These are phyloP conservation scores for Sarcodon sp. DNA, from an alignment of 768 basidiomycete species.

Conservation along the genomic window DNA sequence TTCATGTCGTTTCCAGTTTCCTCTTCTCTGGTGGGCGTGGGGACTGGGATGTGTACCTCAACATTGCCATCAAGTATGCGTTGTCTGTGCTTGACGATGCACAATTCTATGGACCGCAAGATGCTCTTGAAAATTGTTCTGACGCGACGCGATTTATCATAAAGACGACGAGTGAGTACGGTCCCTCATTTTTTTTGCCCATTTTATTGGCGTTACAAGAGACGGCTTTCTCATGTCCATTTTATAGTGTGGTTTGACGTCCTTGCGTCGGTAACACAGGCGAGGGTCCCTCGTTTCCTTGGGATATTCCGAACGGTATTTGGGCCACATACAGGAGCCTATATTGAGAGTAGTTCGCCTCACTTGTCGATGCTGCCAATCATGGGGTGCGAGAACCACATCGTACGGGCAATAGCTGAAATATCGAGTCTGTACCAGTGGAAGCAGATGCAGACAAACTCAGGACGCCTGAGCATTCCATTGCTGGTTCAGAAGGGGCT, in stretches of 20 bases:
- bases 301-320: slow-evolving; percentile 44
- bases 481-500: slow-evolving; percentile 42
- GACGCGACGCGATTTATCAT: slow-evolving; percentile 59
- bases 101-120: slow-evolving; percentile 24
- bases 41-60: slow-evolving; percentile 54
- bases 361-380: slow-evolving; percentile 65
- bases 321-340: slow-evolving; percentile 25
- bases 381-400: slow-evolving; percentile 77
- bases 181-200: not conserved
- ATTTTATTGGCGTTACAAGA: not conserved
- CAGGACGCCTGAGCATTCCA: slow-evolving; percentile 42
- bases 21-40: slow-evolving; percentile 71
- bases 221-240: not conserved
- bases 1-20: slow-evolving; percentile 64
- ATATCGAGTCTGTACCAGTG: slow-evolving; percentile 51
- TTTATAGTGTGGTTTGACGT: slow-evolving; percentile 67
- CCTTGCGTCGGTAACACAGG: slow-evolving; percentile 63
- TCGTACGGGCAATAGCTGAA: slow-evolving; percentile 72
- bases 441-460: slow-evolving; percentile 33
- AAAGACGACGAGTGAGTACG: slow-evolving; percentile 42
- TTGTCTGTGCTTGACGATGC: slow-evolving; percentile 28
- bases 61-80: slow-evolving; percentile 46
- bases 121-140: slow-evolving; percentile 29
- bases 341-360: slow-evolving; percentile 17
- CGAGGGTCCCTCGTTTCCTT: slow-evolving; percentile 43